Evolutionary conservation across 2,329 filamentous ascomycete genomes (phyloP).

Genomic region (Stagonosporopsis rhizophila): DNA sequence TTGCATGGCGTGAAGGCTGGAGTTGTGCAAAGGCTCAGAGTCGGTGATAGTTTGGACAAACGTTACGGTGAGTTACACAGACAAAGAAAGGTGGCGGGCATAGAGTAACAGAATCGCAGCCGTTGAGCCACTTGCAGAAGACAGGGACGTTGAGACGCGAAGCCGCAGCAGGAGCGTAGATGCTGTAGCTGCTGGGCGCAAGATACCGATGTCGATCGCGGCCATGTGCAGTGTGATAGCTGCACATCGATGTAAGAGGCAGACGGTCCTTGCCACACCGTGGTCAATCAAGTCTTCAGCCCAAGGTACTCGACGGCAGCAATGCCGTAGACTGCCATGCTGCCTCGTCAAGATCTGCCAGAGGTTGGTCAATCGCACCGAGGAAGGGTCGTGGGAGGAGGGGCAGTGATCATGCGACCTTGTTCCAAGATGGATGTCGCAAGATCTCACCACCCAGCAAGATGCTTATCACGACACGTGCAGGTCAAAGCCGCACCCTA

Average conservation of each 20-base stretch:
- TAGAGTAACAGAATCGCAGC: slow-evolving; percentile 16
- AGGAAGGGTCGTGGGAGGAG: slow-evolving; percentile 28
- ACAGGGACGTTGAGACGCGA: slow-evolving; percentile 15
- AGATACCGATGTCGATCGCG: slow-evolving; percentile 11
- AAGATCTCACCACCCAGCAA: slow-evolving; percentile 23
- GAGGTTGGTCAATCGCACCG: slow-evolving; percentile 26
- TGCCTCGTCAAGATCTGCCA: slow-evolving; percentile 34
- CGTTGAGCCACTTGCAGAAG: slow-evolving; percentile 20
- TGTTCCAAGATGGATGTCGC: slow-evolving; percentile 19
- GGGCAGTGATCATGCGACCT: slow-evolving; percentile 41
- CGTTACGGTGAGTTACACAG: slow-evolving; percentile 26
- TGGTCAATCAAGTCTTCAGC: slow-evolving; percentile 16
- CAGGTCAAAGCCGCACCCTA: slow-evolving; percentile 12
- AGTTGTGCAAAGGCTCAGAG: slow-evolving; percentile 38
- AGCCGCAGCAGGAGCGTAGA: neutral
- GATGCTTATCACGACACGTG: slow-evolving; percentile 23
- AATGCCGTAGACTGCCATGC: slow-evolving; percentile 20
- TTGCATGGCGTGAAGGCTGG: slow-evolving; percentile 30
- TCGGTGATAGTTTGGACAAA: slow-evolving; percentile 26
- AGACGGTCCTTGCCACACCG: slow-evolving; percentile 11
- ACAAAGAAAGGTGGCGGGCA: slow-evolving; percentile 14
- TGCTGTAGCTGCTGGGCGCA: slow-evolving; percentile 4
- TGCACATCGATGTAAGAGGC: slow-evolving; percentile 16
- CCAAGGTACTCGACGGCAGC: slow-evolving; percentile 18
- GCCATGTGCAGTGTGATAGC: slow-evolving; percentile 19